Evolutionary conservation across 2,329 filamentous ascomycete genomes (phyloP), one percentile per base, ranked within the genome.

Genomic region (Lecanicillium sp.): DNA sequence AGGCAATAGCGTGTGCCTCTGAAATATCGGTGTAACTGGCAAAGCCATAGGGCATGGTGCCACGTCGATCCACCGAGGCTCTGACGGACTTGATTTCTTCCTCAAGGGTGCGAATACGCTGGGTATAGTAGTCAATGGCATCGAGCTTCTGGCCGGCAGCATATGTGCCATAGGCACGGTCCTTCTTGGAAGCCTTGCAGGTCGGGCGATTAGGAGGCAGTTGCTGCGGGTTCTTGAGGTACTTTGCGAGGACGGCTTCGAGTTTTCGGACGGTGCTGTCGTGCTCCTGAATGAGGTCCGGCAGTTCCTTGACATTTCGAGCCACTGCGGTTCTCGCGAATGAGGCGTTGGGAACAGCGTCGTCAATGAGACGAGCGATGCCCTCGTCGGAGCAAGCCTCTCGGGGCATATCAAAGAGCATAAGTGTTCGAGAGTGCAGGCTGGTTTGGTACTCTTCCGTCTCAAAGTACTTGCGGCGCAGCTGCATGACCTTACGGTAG

Each of bases 41-140:
- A 57, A 98, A 98, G 0, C 92, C 92, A 55, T 89, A 98, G 0
- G 87, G 74, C 74, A 94, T 84, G 13, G 89, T 83, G 56, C 90
- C 87, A 36, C 89, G 80, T 58, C 82, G 87, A 61, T 97, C 90
- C 7, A 98, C 80, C 1, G 79, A 80, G 29, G 79, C 74, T 11
- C 92, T 79, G 2, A 89, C 84, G 46, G 92, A 79, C 54, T 84
- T 87, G 61, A 98, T 88, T 55, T 94, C 78, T 10, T 79, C 60
- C 57, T 97, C 90, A 27, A 98, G 71, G 34, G 81, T 73, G 49
- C 80, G 79, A 54, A 98, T 96, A 14, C 89, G 81, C 38, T 83
- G 76, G 0, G 88, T 94, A 39, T 94, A 70, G 53, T 95, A 97
- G 46, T 95, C 87, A 53, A 98, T 97, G 14, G 92, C 87, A 56